Base-by-base conservation (phyloP, 805 yeast genomes). In the Metschnikowia noctiluminum region DNA sequence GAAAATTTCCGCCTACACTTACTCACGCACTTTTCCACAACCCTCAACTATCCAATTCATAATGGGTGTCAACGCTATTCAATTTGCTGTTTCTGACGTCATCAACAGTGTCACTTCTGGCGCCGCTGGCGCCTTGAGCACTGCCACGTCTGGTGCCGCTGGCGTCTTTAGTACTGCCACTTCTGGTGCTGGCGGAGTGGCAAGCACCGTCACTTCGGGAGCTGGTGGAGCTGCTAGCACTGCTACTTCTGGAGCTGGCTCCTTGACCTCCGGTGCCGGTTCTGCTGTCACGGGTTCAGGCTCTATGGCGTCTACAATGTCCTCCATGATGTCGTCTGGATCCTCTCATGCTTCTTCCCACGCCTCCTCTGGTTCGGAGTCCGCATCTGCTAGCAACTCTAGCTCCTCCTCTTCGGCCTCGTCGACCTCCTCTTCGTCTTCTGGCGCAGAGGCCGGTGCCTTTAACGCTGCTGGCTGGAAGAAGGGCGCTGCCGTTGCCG, bases 401-500 rank as follows among this genome's bases (percentile, higher is more conserved):
- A 8, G 15, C 36, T 38, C 42, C 7, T 44, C 39, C 14, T 51
- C 49, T 7, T 50, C 45, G 7, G 40, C 44, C 7, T 49, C 52
- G 10, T 48, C 51, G 40, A 11, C 36, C 9, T 47, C 55, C 7
- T 49, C 56, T 36, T 50, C 54, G 12, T 54, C 49, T 28, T 56
- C 62, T 31, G 59, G 50, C 36, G 59, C 54, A 30, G 55, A 54
- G 27, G 54, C 58, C 15, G 60, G 52, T 45, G 46, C 52, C 46
- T 42, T 47, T 40, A 34, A 56, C 37, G 66, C 62, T 9, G 37
- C 59, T 35, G 60, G 65, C 15, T 70, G 73, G 75, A 70, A 71
- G 61, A 68, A 60, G 59, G 63, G 71, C 38, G 65, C 61, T 47
- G 67, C 65, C 28, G 62, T 71, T 39, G 70, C 68, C 40, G 70